Percentiles rank a stretch among this genome's conserved stretches.
phyloP scores from a whole-genome alignment of 1,284 basidiomycete species.

The Papiliotrema laurentii region DNA sequence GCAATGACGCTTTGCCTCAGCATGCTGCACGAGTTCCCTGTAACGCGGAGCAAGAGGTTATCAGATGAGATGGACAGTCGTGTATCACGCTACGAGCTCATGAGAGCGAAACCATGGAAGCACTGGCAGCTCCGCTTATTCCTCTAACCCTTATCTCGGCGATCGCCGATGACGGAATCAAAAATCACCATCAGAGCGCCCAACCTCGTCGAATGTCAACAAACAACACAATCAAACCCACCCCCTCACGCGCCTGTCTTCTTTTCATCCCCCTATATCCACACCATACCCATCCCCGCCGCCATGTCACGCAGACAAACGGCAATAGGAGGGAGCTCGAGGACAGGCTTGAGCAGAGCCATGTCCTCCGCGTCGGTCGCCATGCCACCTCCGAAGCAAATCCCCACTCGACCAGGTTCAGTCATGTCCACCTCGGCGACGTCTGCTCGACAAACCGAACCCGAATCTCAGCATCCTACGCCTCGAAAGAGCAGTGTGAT shows the following conservation, averaged over 20 bases:
- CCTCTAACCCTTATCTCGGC: too few species aligned
- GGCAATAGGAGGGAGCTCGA: slow-evolving; percentile 4
- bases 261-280: slow-evolving; percentile 1
- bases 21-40: too few species aligned
- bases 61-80: too few species aligned
- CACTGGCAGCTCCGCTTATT: too few species aligned
- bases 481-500: slow-evolving; percentile 10
- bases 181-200: not conserved
- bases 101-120: too few species aligned
- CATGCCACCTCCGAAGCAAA: slow-evolving; percentile 30
- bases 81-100: too few species aligned
- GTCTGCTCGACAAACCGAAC: slow-evolving; percentile 3
- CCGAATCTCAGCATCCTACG: slow-evolving; percentile 8
- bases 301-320: slow-evolving; percentile 32
- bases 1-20: too few species aligned
- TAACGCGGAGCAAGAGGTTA: too few species aligned
- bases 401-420: slow-evolving; percentile 20
- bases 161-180: not conserved
- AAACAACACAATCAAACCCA: slow-evolving; percentile 12
- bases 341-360: slow-evolving; percentile 11
- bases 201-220: slow-evolving; percentile 13
- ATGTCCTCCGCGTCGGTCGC: slow-evolving; percentile 26
- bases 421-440: slow-evolving; percentile 8
- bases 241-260: slow-evolving; percentile 25
- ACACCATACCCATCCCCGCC: slow-evolving; percentile 2